These are phyloP conservation scores for Batkoa obscura DNA, from an alignment of 371 early-diverging fungal species.

Conservation along the genomic window DNA sequence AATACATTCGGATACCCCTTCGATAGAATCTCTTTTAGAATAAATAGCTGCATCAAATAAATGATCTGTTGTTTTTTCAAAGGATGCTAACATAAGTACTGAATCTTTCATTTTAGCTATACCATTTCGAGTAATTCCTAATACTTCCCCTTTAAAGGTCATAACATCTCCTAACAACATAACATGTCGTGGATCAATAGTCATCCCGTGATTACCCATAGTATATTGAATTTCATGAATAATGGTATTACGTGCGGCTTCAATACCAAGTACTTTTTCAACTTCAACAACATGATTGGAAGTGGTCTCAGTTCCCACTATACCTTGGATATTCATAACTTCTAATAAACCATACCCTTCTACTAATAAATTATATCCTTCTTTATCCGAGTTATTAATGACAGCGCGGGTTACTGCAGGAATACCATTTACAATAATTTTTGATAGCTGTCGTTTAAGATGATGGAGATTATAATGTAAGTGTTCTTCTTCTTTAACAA, in stretches of 20 bases:
- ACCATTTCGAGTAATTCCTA: slow-evolving; percentile 98
- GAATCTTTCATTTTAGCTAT: slow-evolving; percentile 97
- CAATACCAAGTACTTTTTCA: slow-evolving; percentile 86
- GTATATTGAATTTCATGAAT: slow-evolving; percentile 74
- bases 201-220: slow-evolving; percentile 88
- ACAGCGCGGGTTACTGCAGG: slow-evolving; percentile 75
- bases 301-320: slow-evolving; percentile 59
- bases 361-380: slow-evolving; percentile 44
- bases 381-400: slow-evolving; percentile 47
- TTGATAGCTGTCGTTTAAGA: slow-evolving; percentile 64
- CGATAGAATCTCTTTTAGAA: slow-evolving; percentile 77
- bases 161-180: slow-evolving; percentile 98
- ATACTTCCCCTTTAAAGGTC: slow-evolving; percentile 95
- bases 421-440: slow-evolving; percentile 66
- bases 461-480: slow-evolving; percentile 58
- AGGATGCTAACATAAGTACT: slow-evolving; percentile 98
- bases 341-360: slow-evolving; percentile 91
- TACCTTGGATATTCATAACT: slow-evolving; percentile 77
- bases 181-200: slow-evolving; percentile 94
- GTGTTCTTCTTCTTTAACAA: slow-evolving; percentile 36
- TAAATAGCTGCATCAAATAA: slow-evolving; percentile 95
- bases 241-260: slow-evolving; percentile 82
- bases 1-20: slow-evolving; percentile 97
- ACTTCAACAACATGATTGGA: slow-evolving; percentile 95
- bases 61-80: slow-evolving; percentile 99